phyloP scores from a whole-genome alignment of 495 filamentous ascomycete genomes.

The Aspergillus saccharolyticus region DNA sequence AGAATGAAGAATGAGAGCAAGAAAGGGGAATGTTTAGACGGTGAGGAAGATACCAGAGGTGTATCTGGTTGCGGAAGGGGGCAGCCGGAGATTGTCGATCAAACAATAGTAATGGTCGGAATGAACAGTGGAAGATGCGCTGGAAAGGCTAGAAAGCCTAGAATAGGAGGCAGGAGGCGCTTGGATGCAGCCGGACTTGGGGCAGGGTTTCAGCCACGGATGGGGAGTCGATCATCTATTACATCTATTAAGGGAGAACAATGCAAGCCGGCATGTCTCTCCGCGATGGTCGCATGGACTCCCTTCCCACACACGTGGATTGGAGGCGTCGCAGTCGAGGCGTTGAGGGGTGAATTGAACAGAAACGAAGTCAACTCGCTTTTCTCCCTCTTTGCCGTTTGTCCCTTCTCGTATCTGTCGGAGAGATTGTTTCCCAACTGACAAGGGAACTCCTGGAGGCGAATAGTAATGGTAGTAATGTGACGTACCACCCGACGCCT shows the following conservation, averaged over 20 bases:
- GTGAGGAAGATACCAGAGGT: slow-evolving; percentile 6
- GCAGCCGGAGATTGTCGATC: slow-evolving; percentile 14
- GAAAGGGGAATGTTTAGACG: slow-evolving; percentile 14
- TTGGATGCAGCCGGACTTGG: background rate
- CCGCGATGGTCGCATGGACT: slow-evolving; percentile 1
- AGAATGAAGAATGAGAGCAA: slow-evolving; percentile 18
- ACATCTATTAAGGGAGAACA: slow-evolving; percentile 1
- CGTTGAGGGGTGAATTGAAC: background rate
- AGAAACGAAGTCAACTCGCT: background rate
- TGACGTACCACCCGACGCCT: slow-evolving; percentile 15
- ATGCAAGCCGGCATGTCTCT: slow-evolving; percentile 7
- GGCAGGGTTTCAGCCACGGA: slow-evolving; percentile 6
- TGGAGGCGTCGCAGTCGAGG: background rate
- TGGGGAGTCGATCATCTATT: background rate
- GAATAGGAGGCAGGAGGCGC: background rate
- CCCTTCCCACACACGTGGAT: slow-evolving; percentile 6
- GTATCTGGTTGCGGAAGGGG: slow-evolving; percentile 16
- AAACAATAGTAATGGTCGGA: slow-evolving; percentile 18
- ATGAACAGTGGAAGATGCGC: background rate
- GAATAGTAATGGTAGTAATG: slow-evolving; percentile 5
- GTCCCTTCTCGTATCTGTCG: background rate
- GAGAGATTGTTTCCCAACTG: slow-evolving; percentile 3
- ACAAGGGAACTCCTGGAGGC: slow-evolving; percentile 5
- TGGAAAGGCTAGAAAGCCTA: background rate
- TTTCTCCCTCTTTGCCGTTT: background rate